These are phyloP conservation scores for Gaeumannomyces tritici DNA, from an alignment of 2,329 filamentous ascomycete genomes.

Conservation along the genomic window DNA sequence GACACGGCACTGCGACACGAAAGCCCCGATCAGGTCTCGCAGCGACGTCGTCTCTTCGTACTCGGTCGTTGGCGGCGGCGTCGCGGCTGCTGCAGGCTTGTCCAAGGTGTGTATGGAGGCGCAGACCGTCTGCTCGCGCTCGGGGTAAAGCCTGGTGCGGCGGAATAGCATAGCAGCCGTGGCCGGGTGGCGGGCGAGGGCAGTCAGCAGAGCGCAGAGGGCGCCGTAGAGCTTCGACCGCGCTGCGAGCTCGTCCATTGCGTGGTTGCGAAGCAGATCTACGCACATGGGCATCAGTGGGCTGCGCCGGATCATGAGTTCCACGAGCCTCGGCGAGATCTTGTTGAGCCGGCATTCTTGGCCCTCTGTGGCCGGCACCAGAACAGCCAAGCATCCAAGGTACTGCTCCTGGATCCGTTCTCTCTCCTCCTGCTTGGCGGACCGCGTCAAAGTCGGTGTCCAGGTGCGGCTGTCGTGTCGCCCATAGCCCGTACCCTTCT, in stretches of 20 bases:
- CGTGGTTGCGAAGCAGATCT: conserved; percentile 13
- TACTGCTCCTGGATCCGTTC: neutral
- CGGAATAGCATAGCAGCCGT: conserved; percentile 18
- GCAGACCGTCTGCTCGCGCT: conserved; percentile 15
- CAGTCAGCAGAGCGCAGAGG: conserved; percentile 27
- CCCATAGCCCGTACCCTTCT: neutral
- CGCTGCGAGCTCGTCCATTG: conserved; percentile 15
- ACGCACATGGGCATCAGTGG: conserved; percentile 13
- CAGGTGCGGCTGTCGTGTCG: neutral
- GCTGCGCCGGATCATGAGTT: conserved; percentile 8
- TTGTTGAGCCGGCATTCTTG: neutral
- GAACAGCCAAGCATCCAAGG: neutral
- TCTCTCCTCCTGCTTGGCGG: neutral
- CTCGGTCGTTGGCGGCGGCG: neutral
- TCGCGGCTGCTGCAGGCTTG: neutral
- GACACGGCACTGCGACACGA: neutral
- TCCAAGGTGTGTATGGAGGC: neutral
- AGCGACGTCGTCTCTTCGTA: neutral
- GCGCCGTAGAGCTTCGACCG: conserved; percentile 21
- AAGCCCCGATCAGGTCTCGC: neutral
- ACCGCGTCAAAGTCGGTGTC: neutral
- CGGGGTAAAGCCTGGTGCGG: conserved; percentile 21
- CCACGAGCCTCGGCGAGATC: neutral
- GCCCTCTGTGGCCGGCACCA: neutral
- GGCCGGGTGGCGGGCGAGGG: conserved; percentile 21